Percentiles rank a stretch among this genome's conserved stretches.
Evolutionary conservation across 2,329 filamentous ascomycete species (phyloP).

Genomic region (Trichoderma harzianum): DNA sequence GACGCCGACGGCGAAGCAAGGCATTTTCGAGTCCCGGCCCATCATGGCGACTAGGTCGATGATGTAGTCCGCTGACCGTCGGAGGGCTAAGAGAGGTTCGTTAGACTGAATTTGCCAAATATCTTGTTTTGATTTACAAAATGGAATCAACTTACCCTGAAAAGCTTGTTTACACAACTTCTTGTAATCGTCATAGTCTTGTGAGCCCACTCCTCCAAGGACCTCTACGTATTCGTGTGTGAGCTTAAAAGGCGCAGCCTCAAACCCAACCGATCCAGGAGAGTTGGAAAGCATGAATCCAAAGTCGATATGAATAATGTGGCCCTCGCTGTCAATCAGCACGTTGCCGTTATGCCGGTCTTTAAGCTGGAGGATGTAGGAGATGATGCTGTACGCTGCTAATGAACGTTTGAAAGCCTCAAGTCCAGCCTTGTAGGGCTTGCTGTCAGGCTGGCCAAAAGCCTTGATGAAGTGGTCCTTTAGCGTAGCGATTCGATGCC

Average conservation of each 20-base stretch:
- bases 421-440: constrained; percentile 67
- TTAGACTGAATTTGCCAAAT: no score
- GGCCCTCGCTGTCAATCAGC: constrained; percentile 78
- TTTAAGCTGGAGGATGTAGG: constrained; percentile 79
- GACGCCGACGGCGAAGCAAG: constrained; percentile 75
- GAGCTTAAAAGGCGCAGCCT: constrained; percentile 82
- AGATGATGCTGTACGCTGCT: constrained; percentile 81
- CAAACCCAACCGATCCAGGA: constrained; percentile 78
- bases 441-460: constrained; percentile 67
- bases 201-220: constrained; percentile 67
- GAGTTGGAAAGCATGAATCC: constrained; percentile 89
- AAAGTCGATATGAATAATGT: constrained; percentile 87
- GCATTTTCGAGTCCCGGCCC: constrained; percentile 80
- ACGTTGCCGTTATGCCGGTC: constrained; percentile 86
- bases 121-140: not conserved
- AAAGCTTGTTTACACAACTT: constrained; percentile 78
- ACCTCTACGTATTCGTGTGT: constrained; percentile 85
- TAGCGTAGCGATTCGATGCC: constrained; percentile 73
- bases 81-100: constrained; percentile 52
- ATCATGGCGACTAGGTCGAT: constrained; percentile 82
- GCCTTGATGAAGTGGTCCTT: constrained; percentile 79
- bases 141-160: constrained; percentile 55
- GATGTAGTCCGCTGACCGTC: constrained; percentile 74
- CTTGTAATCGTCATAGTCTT: constrained; percentile 73
- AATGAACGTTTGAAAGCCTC: constrained; percentile 79